Evolutionary conservation across 306 rosid genomes (phyloP), one percentile per base, ranked within the genome.

Genomic region (Cicer pinnatifidum): DNA sequence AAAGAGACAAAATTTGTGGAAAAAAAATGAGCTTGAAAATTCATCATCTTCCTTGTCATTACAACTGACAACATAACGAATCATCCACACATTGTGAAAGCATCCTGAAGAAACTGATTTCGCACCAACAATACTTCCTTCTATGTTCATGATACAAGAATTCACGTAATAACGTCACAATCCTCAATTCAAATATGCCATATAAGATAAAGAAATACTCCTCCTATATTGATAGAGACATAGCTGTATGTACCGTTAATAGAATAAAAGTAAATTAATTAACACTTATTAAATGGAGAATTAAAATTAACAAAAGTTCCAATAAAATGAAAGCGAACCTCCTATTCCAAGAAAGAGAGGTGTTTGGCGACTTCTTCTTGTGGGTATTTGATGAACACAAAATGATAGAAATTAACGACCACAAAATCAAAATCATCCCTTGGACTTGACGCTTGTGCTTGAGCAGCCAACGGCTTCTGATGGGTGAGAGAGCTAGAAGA

Each of bases 351-450:
- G 82, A 91, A 89, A 43, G 88, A 78, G 17, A 86, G 89, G 83
- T 91, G 98, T 73, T 87, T 91, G 45, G 83, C 72, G 41, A 88
- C 92, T 69, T 79, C 78, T 44, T 83, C 85, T 52, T 53, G 86
- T 5, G 92, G 92, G 61, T 89, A 91, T 44, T 86, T 13, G 70
- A 94, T 83, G 71, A 81, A 80, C 33, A 84, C 88, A 56, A 94
- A 91, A 63, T 82, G 87, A 76, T 94, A 94, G 76, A 94, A 94
- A 80, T 88, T 94, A 57, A 94, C 86, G 1, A 93, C 98, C 69
- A 93, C 80, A 10, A 87, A 88, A 54, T 81, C 77, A 52, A 11
- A 48, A 51, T 78, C 87, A 8, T 71, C 73, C 4, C 56, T 83
- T 10, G 79, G 17, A 16, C 17, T 16, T 16, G 17, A 0, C 17